Base-by-base conservation (phyloP, 2,329 filamentous ascomycete genomes). In the Hymenoscyphus occultus region DNA sequence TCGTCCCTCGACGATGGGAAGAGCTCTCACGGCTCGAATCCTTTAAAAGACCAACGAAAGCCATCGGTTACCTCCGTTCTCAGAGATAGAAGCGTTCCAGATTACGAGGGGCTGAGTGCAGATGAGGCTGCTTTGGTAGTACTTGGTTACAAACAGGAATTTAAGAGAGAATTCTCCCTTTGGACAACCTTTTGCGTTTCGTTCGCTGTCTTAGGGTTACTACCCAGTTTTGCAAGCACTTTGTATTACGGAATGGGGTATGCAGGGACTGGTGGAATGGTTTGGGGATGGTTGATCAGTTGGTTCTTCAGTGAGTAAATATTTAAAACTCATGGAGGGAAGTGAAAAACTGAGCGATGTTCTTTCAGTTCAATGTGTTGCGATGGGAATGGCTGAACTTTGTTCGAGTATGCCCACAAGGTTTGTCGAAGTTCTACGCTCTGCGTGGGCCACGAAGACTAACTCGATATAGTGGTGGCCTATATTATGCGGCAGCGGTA, bases 161-260 rank as follows among this genome's bases (percentile, higher is more conserved):
- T 81, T 73, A 80, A 80, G 77, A 82, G 90, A 72, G 89, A 92
- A 71, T 91, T 92, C 74, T 88, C 83, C 1, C 78, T 91, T 14
- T 92, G 88, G 83, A 90, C 89, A 5, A 90, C 88, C 0, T 92
- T 92, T 74, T 90, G 87, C 70, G 88, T 92, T 51, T 88, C 84
- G 63, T 92, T 92, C 74, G 88, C 90, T 6, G 88, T 92, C 12
- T 78, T 92, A 63, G 90, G 90, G 1, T 75, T 92, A 58, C 76
- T 92, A 60, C 90, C 89, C 0, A 90, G 86, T 67, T 90, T 92
- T 71, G 89, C 89, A 0, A 87, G 84, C 68, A 92, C 89, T 0
- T 77, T 92, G 68, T 88, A 83, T 73, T 92, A 91, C 81, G 89
- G 89, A 69, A 85, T 87, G 80, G 83, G 83, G 45, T 85, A 85